Base-by-base conservation (phyloP, 306 rosid genomes). In the Glycine latifolia region DNA sequence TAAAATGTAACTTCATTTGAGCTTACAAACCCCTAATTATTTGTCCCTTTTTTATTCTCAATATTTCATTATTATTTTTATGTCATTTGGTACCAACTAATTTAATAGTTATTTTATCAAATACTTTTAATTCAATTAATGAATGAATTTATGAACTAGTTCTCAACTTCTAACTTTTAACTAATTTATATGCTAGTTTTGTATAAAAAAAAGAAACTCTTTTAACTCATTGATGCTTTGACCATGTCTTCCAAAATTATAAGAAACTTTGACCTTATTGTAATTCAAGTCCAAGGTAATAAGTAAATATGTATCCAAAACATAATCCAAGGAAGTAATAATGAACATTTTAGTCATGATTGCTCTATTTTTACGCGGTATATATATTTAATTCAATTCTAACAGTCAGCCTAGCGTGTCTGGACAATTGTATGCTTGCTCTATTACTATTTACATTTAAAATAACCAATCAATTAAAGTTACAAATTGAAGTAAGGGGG, bases 401-500 rank as follows among this genome's bases (percentile, higher is more conserved):
- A 35, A 10, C 54, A 67, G n/a, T 39, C 49, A 35, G 4, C 39
- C 13, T 14, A 16, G 1, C 9, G 31, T 37, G 20, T 14, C 4
- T 65, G 49, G 31, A 39, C 31, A 26, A 26, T 26, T 35, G 20
- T 20, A 20, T 41, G 6, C 44, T 41, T 41, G 44, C 5, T 41
- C 44, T 41, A 41, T 41, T 41, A 41, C 44, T 47, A 46, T 47
- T 17, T 46, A 26, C 31, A 71, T 8, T 56, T 53, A 33, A 31
- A 72, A 53, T 59, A 74, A 58, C 43, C 41, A 74, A 75, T 12
- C 20, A 26, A 59, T 43, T 26, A 58, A 44, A 75, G 14, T 52
- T 12, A 37, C 49, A 73, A 26, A 49, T 31, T 71, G 46, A 26
- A 26, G 44, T 12, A 3, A 41, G 26, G 52, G 33, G 16, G 5